Conservation (phyloP, 257 asterid species). For the Orobanche coerulescens region DNA sequence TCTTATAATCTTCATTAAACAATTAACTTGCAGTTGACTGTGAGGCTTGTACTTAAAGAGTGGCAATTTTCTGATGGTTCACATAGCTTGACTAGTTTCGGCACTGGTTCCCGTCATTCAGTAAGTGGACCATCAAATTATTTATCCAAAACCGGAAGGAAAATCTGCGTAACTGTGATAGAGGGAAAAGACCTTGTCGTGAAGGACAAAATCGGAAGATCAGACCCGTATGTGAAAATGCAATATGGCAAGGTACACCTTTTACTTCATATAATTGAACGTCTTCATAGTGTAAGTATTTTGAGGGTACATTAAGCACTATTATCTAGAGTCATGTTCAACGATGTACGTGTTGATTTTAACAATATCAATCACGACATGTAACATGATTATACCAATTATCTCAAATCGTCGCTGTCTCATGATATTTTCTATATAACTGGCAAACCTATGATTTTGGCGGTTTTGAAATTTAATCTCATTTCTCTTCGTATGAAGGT, state of each 20-base stretch:
- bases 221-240: conserved; percentile 72
- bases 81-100: conserved; percentile 37
- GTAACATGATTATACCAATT: no score
- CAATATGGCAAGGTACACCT: conserved; percentile 78
- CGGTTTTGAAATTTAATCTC: no score
- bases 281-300: no score
- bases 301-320: background rate
- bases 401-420: no score
- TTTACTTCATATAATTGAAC: background rate
- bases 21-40: conserved; percentile 57
- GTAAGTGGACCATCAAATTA: conserved; percentile 40
- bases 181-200: conserved; percentile 72
- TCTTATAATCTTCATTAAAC: conserved; percentile 13
- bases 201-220: conserved; percentile 73
- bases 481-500: no score
- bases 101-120: conserved; percentile 39
- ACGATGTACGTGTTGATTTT: no score
- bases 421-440: no score
- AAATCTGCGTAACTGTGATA: conserved; percentile 53
- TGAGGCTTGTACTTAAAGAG: conserved; percentile 80
- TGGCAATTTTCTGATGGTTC: conserved; percentile 97
- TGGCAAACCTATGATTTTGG: no score
- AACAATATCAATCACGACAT: no score
- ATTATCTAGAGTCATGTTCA: background rate
- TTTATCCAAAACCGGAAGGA: conserved; percentile 68